Percentiles rank a stretch among this genome's conserved stretches.
Evolutionary conservation across 768 basidiomycete genomes (phyloP).

Genomic region (Lyophyllum semitale): DNA sequence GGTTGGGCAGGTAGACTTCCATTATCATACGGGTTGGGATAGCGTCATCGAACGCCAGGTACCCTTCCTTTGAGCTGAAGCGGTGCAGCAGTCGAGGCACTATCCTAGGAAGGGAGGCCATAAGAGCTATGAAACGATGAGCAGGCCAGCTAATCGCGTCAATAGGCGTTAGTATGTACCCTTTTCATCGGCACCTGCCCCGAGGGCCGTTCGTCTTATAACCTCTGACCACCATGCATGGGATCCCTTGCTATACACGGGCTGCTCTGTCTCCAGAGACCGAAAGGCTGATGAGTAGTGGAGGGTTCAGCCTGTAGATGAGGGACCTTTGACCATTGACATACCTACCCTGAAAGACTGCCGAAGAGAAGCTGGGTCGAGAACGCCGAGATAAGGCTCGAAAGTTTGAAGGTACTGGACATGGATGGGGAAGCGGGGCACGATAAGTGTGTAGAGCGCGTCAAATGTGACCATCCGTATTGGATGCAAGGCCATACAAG

Average conservation of each 20-base stretch:
- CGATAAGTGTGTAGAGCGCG: conserved; percentile 72
- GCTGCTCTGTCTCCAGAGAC: conserved; percentile 55
- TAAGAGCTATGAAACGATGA: conserved; percentile 44
- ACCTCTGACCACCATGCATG: conserved; percentile 79
- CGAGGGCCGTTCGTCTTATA: conserved; percentile 70
- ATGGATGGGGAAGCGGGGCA: conserved; percentile 67
- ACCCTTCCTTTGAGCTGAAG: conserved; percentile 74
- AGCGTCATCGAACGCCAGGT: conserved; percentile 58
- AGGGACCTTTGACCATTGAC: conserved; percentile 3
- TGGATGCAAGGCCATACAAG: conserved; percentile 4
- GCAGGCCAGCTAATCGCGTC: background rate
- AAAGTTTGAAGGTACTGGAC: conserved; percentile 69
- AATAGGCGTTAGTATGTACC: conserved; percentile 35
- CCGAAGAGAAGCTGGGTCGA: conserved; percentile 54
- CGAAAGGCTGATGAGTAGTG: conserved; percentile 35
- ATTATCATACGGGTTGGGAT: conserved; percentile 44
- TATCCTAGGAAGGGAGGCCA: conserved; percentile 53
- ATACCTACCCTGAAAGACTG: conserved; percentile 63
- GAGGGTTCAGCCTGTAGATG: background rate
- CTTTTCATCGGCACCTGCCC: conserved; percentile 65
- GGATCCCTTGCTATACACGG: conserved; percentile 58
- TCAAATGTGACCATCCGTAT: conserved; percentile 80
- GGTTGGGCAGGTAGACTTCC: too few species aligned
- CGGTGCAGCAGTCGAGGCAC: conserved; percentile 60
- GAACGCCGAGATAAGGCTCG: conserved; percentile 62